A percentile compares a stretch with the other conserved stretches of the same genome.
Conservation (phyloP, 2,329 filamentous ascomycete genomes). For the Arthrobotrys sphaeroides region DNA sequence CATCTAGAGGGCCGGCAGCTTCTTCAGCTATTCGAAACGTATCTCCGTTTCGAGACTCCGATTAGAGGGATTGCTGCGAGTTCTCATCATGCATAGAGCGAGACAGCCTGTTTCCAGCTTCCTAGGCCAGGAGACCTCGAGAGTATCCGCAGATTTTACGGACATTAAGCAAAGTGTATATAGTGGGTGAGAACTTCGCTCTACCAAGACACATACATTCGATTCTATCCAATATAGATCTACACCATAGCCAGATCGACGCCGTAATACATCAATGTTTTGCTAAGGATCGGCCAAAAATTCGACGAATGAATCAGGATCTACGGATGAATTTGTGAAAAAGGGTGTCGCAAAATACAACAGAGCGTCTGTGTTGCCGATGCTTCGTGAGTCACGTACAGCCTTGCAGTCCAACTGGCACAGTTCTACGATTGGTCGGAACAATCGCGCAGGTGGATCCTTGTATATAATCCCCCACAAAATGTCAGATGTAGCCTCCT, state of each 20-base stretch:
- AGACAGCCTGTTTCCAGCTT: too few species aligned
- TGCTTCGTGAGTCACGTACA: slow-evolving; percentile 7
- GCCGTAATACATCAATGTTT: too few species aligned
- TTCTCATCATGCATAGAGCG: too few species aligned
- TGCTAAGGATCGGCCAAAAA: too few species aligned
- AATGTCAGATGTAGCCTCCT: slow-evolving; percentile 9
- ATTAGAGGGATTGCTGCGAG: too few species aligned
- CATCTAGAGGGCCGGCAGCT: not conserved
- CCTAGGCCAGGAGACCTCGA: too few species aligned
- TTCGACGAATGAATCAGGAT: too few species aligned
- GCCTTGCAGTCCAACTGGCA: slow-evolving; percentile 3
- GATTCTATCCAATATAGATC: too few species aligned
- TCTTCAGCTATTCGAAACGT: not conserved
- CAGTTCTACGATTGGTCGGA: not conserved
- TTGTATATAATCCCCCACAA: slow-evolving; percentile 23
- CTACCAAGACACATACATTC: too few species aligned
- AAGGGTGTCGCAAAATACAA: not conserved
- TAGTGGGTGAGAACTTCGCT: not conserved
- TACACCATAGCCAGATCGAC: too few species aligned
- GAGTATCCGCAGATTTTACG: not conserved
- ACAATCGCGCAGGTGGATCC: slow-evolving; percentile 4
- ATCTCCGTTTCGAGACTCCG: too few species aligned
- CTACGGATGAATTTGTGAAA: too few species aligned
- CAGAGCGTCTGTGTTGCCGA: not conserved
- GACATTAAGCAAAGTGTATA: not conserved